phyloP scores from a whole-genome alignment of 345 rosid species.

The Luvunga scandens region DNA sequence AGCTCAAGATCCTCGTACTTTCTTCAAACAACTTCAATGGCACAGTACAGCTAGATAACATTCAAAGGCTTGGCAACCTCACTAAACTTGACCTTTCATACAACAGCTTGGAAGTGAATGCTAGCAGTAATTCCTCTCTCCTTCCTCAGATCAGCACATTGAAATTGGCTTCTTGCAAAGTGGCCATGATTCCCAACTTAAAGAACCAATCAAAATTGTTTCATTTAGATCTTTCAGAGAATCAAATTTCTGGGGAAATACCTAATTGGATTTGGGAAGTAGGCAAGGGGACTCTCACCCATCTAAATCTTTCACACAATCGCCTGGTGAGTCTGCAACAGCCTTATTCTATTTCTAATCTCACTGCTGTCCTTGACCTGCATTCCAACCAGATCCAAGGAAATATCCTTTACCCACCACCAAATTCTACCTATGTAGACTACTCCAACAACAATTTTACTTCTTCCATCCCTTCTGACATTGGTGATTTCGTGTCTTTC shows the following conservation, averaged over 20 bases:
- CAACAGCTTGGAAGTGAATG: slow-evolving; percentile 33
- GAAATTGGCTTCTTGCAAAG: slow-evolving; percentile 45
- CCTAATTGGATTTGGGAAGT: slow-evolving; percentile 45
- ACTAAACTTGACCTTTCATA: slow-evolving; percentile 36
- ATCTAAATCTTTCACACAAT: slow-evolving; percentile 24
- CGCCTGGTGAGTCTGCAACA: slow-evolving; percentile 3
- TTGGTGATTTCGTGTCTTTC: slow-evolving; percentile 2
- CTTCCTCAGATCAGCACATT: slow-evolving; percentile 16
- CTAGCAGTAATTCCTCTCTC: not conserved
- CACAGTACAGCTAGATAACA: slow-evolving; percentile 6
- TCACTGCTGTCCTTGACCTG: slow-evolving; percentile 18
- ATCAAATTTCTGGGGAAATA: slow-evolving; percentile 34
- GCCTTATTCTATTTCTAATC: not conserved
- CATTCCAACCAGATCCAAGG: slow-evolving; percentile 32
- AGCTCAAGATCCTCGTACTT: slow-evolving; percentile 27
- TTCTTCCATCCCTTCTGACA: slow-evolving; percentile 15
- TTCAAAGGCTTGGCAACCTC: slow-evolving; percentile 26
- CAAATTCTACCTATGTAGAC: slow-evolving; percentile 10
- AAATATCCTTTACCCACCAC: slow-evolving; percentile 14
- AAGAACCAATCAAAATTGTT: not conserved
- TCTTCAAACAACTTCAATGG: slow-evolving; percentile 49
- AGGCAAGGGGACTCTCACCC: not conserved
- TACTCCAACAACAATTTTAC: slow-evolving; percentile 33
- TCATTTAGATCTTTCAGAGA: slow-evolving; percentile 43
- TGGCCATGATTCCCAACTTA: slow-evolving; percentile 32